Base-by-base conservation (phyloP, 2,329 filamentous ascomycete genomes). In the Salinomyces thailandicus region DNA sequence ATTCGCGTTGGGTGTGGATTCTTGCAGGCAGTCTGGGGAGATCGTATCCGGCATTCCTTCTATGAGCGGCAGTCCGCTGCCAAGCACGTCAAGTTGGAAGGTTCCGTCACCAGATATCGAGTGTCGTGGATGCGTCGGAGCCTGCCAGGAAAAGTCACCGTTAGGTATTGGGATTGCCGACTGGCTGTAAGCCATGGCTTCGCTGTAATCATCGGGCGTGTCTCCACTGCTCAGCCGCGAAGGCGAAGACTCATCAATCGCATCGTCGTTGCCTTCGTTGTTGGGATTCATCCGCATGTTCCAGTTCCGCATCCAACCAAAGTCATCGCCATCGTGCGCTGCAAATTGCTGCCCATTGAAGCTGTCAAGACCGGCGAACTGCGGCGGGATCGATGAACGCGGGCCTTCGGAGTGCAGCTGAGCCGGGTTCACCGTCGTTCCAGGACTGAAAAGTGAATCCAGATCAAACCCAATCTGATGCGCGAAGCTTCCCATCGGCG, bases 191-290 rank as follows among this genome's bases (percentile, higher is more conserved):
- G 91, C 69, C 80, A 94, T 86, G 41, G 86, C 77, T 57, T 96
- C 91, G 61, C 16, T 93, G 59, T 87, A 83, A 34, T 81, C 84
- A 58, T 83, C 89, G 55, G 93, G 87, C 62, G 87, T 96, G 41
- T 84, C 85, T 29, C 85, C 93, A 64, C 89, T 96, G 65, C 89
- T 96, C 59, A 96, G 89, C 31, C 86, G 86, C 6, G 91, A 96
- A 12, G 91, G 91, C 11, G 91, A 96, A 8, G 91, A 96, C 41
- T 83, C 86, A 52, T 94, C 89, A 36, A 95, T 75, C 18, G 84
- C 85, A 47, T 79, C 81, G 50, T 94, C 86, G 52, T 81, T 81
- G 37, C 68, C 64, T 38, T 73, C 75, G 50, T 51, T 36, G 71
- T 48, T 48, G 55, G 59, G 42, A 54, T 52, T 72, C 69, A 89